Evolutionary conservation across 1,284 basidiomycete species (phyloP), one percentile per base, ranked within the genome.

Genomic region (Boletus sp.): DNA sequence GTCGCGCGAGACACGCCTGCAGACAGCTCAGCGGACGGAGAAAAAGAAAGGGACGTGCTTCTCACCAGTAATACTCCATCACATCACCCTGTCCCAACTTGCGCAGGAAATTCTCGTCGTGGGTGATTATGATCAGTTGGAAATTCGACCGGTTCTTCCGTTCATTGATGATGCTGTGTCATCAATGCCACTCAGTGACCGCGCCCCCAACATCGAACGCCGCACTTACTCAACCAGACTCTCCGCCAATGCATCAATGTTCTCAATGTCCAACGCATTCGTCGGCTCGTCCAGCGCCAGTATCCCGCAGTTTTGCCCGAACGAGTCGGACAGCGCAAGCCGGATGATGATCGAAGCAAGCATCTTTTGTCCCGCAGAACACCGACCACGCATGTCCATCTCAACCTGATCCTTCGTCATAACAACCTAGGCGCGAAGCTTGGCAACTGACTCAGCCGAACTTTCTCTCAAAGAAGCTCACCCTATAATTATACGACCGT

Each of bases 331-430:
- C 28, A 99, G 83, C 0, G 97, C 97, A n/a, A 99, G 85, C 2
- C 97, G 88, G 69, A 99, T 99, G 74, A 99, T 95, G 76, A 99
- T 98, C n/a, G 94, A 97, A 31, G 97, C 97, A 60, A 99, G 80
- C 82, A 98, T 98, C 79, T 99, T 99, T 77, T 99, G 97, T 0
- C 97, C 97, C 1, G 97, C 97, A 25, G 93, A 96, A 77, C 97
- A 99, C 63, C 97, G 88, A 31, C 97, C 97, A 62, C 97, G 90
- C 97, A 99, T 99, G 75, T 99, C 97, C 89, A 99, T 96, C 77
- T 99, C 97, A 3, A 98, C 95, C 70, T 95, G 91, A 74, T 98
- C 96, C 79, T 98, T 99, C 63, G 92, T 93, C 97, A 99, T 99
- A 65, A 97, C 95, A 54, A 97, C 93, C 93, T 95, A 23, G 6